Evolutionary conservation across 2,329 filamentous ascomycete species (phyloP).

Genomic region (Colletotrichum eremochloae): DNA sequence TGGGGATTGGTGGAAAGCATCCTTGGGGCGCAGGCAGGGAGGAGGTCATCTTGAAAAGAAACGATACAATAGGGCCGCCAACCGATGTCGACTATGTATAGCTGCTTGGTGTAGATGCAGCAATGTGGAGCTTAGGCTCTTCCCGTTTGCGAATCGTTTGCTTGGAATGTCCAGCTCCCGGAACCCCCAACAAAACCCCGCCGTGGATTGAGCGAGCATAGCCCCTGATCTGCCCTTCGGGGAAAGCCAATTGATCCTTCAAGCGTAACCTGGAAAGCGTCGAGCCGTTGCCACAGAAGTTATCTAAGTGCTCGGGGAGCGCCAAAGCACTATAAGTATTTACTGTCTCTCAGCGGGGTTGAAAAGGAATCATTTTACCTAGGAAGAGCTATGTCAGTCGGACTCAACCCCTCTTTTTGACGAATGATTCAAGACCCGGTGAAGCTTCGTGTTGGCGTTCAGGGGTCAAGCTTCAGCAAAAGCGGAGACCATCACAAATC

Average conservation of each 20-base stretch:
- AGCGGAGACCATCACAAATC: neutral
- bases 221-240: neutral
- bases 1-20: constrained; percentile 36
- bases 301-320: neutral
- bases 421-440: constrained; percentile 1
- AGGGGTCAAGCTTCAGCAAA: constrained; percentile 13
- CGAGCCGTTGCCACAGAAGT: neutral
- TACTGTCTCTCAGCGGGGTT: neutral
- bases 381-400: neutral
- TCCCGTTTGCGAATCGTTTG: neutral
- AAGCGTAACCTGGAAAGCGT: too few species aligned
- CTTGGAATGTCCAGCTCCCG: neutral
- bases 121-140: constrained; percentile 5
- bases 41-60: constrained; percentile 38
- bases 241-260: neutral
- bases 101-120: constrained; percentile 7
- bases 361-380: neutral
- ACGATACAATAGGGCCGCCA: constrained; percentile 29
- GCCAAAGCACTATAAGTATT: neutral
- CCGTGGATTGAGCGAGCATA: constrained; percentile 1
- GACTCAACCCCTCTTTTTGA: neutral
- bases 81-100: neutral
- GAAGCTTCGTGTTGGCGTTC: neutral
- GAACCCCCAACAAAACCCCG: constrained; percentile 12
- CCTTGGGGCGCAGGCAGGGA: constrained; percentile 21